These are phyloP conservation scores for Grammothele lineata DNA, from an alignment of 768 basidiomycete genomes.

Conservation along the genomic window DNA sequence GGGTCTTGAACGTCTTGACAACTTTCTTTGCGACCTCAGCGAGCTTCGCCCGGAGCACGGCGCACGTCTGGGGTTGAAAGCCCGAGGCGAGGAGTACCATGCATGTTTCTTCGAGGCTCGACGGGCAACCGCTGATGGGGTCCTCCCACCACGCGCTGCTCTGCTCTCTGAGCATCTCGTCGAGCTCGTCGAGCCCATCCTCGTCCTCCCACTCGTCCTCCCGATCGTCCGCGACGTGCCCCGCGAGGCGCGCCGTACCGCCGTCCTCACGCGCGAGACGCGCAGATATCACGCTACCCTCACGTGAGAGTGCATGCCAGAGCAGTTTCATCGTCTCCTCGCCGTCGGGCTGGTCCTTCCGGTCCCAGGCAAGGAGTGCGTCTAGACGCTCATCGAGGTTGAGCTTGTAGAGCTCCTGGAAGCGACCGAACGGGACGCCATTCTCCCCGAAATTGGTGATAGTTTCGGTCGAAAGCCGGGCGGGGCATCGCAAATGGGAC, in stretches of 20 bases:
- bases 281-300: conserved; percentile 20
- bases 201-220: conserved; percentile 24
- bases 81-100: conserved; percentile 56
- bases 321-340: conserved; percentile 18
- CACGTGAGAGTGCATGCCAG: conserved; percentile 19
- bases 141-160: conserved; percentile 75
- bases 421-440: conserved; percentile 40
- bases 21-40: conserved; percentile 41
- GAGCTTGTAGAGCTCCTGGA: conserved; percentile 26
- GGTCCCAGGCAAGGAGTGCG: conserved; percentile 15
- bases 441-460: conserved; percentile 66
- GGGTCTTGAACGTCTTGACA: conserved; percentile 38
- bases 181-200: conserved; percentile 15
- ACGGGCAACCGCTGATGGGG: conserved; percentile 54
- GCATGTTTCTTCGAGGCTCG: conserved; percentile 56
- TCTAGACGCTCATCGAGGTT: conserved; percentile 22
- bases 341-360: neutral
- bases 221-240: conserved; percentile 16
- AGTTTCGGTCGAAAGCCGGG: conserved; percentile 49
- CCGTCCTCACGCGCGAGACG: conserved; percentile 21
- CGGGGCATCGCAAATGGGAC: conserved; percentile 42
- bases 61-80: conserved; percentile 46
- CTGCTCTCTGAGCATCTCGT: conserved; percentile 25
- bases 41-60: conserved; percentile 52
- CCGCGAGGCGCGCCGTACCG: conserved; percentile 25